A percentile compares a stretch with the other conserved stretches of the same genome.
phyloP scores from a whole-genome alignment of 2,329 filamentous ascomycete genomes.

The Setomelanomma holmii region DNA sequence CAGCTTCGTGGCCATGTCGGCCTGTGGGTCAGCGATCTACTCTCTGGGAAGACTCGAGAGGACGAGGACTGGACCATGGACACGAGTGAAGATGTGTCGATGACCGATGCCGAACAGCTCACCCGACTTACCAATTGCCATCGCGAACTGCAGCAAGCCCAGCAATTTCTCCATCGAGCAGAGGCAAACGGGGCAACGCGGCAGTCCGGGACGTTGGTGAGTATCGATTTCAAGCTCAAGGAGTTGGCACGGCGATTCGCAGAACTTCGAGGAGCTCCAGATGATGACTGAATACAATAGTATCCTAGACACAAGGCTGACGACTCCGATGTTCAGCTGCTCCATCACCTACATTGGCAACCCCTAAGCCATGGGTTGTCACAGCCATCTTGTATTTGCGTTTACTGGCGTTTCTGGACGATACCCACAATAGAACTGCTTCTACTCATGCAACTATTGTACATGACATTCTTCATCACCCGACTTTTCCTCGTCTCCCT shows the following conservation, averaged over 20 bases:
- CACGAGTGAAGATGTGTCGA: not conserved
- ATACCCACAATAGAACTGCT: not conserved
- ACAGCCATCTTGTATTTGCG: not conserved
- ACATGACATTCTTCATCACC: not conserved
- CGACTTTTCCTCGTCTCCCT: not conserved
- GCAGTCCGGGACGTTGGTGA: conserved; percentile 20
- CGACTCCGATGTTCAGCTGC: too few species aligned
- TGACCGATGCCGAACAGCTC: conserved; percentile 14
- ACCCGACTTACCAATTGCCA: conserved; percentile 21
- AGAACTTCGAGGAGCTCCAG: conserved; percentile 1
- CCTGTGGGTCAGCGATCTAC: conserved; percentile 76
- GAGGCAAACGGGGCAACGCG: conserved; percentile 24
- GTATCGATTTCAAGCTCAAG: conserved; percentile 24
- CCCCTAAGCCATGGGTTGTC: too few species aligned
- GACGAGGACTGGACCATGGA: conserved; percentile 26
- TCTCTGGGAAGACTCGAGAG: conserved; percentile 42
- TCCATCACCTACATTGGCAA: too few species aligned
- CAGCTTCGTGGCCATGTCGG: conserved; percentile 76
- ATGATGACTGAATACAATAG: too few species aligned
- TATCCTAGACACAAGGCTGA: too few species aligned
- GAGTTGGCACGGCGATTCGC: conserved; percentile 25
- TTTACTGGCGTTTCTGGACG: not conserved
- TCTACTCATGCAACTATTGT: not conserved
- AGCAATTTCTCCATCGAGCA: conserved; percentile 30
- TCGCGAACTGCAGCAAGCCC: conserved; percentile 32